These are phyloP conservation scores for Zychaea mexicana DNA, from an alignment of 371 early-diverging fungal genomes.

Conservation along the genomic window DNA sequence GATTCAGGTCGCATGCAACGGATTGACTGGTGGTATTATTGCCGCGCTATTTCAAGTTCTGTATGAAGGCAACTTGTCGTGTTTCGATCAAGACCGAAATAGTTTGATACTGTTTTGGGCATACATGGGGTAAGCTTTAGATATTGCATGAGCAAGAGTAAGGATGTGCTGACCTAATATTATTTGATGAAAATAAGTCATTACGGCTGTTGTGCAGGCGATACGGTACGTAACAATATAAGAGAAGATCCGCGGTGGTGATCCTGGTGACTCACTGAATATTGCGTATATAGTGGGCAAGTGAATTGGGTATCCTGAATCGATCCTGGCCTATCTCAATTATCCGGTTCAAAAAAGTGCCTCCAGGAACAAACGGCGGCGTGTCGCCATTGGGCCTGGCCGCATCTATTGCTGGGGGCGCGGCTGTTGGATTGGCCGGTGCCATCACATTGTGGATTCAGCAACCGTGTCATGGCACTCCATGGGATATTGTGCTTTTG, in stretches of 20 bases:
- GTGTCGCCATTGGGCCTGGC: constrained; percentile 64
- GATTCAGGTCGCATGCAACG: constrained; percentile 84
- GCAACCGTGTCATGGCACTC: constrained; percentile 38
- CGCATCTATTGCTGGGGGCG: constrained; percentile 78
- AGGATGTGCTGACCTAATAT: background rate
- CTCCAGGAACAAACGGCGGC: constrained; percentile 91
- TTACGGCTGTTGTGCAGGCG: constrained; percentile 87
- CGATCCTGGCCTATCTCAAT: constrained; percentile 76
- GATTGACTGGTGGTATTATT: constrained; percentile 69
- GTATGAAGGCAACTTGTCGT: constrained; percentile 33
- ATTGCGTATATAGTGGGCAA: constrained; percentile 72
- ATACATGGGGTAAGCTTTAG: constrained; percentile 54
- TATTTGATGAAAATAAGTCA: constrained; percentile 47
- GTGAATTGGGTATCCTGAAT: constrained; percentile 84
- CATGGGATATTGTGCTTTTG: constrained; percentile 41
- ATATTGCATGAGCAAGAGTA: background rate
- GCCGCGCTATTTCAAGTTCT: constrained; percentile 55
- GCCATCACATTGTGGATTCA: constrained; percentile 55
- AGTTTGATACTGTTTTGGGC: constrained; percentile 49
- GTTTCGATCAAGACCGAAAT: constrained; percentile 31
- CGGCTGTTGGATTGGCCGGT: constrained; percentile 68
- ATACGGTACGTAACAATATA: constrained; percentile 67
- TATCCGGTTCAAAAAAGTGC: constrained; percentile 70
- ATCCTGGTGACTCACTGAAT: too few relatives aligned
- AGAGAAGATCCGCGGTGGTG: too few relatives aligned